Conservation (phyloP, 257 asterid genomes). For the Petunia secreta region DNA sequence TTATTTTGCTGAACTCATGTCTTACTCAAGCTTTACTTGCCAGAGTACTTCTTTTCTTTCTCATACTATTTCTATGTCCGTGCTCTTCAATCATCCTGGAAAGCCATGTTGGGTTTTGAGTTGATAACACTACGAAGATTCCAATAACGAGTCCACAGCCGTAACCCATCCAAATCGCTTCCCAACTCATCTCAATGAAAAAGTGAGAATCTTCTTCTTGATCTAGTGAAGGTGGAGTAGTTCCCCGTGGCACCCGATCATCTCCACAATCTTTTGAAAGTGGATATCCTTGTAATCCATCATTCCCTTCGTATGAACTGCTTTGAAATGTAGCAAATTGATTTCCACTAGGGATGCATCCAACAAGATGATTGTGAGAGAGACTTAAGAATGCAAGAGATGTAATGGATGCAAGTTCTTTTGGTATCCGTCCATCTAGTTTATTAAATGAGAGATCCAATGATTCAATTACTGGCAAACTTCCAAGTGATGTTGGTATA, state of each 20-base stretch:
- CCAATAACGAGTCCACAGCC: conserved; percentile 24
- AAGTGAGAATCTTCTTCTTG: not conserved
- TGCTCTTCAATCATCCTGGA: not conserved
- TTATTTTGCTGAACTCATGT: no score
- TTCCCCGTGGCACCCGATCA: not conserved
- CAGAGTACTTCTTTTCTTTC: not conserved
- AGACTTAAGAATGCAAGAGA: not conserved
- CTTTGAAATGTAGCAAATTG: conserved; percentile 6
- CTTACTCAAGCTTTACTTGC: not conserved
- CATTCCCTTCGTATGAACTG: conserved; percentile 20
- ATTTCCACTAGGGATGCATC: not conserved
- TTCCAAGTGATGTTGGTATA: not conserved
- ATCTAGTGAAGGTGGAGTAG: not conserved
- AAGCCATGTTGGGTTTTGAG: not conserved
- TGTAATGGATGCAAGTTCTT: not conserved
- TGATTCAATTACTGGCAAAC: not conserved
- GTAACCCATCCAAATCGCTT: conserved; percentile 7
- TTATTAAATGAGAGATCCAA: conserved; percentile 8
- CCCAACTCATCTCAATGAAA: conserved; percentile 12
- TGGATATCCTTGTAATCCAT: not conserved
- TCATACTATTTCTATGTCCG: not conserved
- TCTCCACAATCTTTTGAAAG: not conserved
- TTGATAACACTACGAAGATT: not conserved
- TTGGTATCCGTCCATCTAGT: conserved; percentile 14
- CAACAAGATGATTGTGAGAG: not conserved